Evolutionary conservation across 768 basidiomycete genomes (phyloP), one percentile per base, ranked within the genome.

Genomic region (Leccinum obscurum): DNA sequence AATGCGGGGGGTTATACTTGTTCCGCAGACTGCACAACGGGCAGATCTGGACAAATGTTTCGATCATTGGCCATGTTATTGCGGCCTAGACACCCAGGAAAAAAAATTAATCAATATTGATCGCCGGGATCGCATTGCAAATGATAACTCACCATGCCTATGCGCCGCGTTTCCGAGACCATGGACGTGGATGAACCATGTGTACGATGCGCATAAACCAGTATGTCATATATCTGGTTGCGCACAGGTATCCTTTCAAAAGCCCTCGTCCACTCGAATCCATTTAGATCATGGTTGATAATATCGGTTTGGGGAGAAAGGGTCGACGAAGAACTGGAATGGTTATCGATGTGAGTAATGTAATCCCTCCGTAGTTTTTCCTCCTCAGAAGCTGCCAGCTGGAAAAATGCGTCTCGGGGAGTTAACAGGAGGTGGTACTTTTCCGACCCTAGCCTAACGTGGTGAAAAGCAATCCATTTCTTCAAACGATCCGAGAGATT

Each of bases 21-120:
- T 70, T 74, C 63, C 80, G 77, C 52, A 78, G 60, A 60, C 76
- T 82, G 72, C 81, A 82, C 22, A 79, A 60, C 0, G 87, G 88
- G 64, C 88, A 89, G 46, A 88, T 72, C 34, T 80, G 81, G 44
- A 80, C 76, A 71, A 89, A 89, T 39, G 84, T 80, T 69, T 89
- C 88, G 6, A 83, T 80, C 85, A 89, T 89, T 4, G 88, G 85
- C 87, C 86, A 89, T 8, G 87, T 88, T 57, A 89, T 81, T 24
- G 77, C 78, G 28, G 85, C 81, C 88, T 89, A 50, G n/a, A n/a
- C 44, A 54, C 32, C 35, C 60, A 26, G 59, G 49, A 57, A 53
- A 56, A 26, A 55, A 41, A 41, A 9, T 17, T 1, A 9, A 46
- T 46, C 4, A 13, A 44, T n/a, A 44, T 44, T 22, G 20, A 46